Base-by-base conservation (phyloP, 805 yeast genomes). In the Schwanniomyces sp. region DNA sequence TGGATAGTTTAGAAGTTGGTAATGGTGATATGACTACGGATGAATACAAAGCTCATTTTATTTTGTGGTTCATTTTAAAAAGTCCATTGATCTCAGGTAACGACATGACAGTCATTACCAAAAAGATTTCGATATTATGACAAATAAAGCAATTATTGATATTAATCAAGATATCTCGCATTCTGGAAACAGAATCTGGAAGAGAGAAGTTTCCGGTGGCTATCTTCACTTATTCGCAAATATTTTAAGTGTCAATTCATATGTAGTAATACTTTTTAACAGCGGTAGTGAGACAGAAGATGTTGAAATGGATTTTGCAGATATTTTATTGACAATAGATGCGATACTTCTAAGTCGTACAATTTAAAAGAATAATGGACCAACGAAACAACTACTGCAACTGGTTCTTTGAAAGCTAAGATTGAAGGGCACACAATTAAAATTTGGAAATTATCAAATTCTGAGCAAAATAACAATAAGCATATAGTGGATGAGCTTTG, bases 1-100 rank as follows among this genome's bases (percentile, higher is more conserved):
- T 63, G 34, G 68, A 63, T 46, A 58, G 53, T 50, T 48, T 63
- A 26, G 67, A 63, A 47, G 63, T 63, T 26, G 68, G 67, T 10
- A 59, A 58, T 47, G 67, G 67, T 10, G 61, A 59, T 9, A 50
- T 55, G 53, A 50, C 59, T 11, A 57, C 57, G 27, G 63, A 58
- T n/a, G 68, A 63, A 42, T 60, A 62, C 47, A 52, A 47, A 48
- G 46, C 67, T 10, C 67, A 61, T 42, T 63, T 63, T 39, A 52
- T 66, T 10, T 47, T 63, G 54, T 63, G 68, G 68, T 55, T 67
- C 1, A 53, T 58, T n/a, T 53, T 63, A 21, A 63, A 63, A 46
- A 57, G 63, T 36, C 66, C 68, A 11, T 47, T 63, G 21, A 50
- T 63, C 25, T 57, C 62, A 46, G 66, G 67, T 14, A 59, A 56